Conservation (phyloP, 305 asterid species). For the Coffea humblotiana region DNA sequence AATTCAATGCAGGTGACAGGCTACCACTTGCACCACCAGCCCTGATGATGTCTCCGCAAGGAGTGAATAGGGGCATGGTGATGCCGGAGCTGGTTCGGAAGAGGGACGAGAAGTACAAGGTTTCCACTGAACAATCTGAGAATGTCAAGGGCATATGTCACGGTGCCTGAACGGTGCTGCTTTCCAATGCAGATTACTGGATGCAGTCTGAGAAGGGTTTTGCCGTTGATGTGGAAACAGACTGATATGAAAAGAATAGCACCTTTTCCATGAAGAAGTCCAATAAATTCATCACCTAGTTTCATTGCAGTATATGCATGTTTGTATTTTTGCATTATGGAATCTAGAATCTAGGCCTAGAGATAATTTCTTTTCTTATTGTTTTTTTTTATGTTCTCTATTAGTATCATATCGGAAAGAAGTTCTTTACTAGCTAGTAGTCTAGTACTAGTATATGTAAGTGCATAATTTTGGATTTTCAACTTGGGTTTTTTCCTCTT, state of each 20-base stretch:
- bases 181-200: conserved; percentile 76
- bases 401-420: too few relatives aligned
- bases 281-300: too few relatives aligned
- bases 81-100: conserved; percentile 37
- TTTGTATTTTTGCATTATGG: too few relatives aligned
- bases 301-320: too few relatives aligned
- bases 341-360: too few relatives aligned
- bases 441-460: too few relatives aligned
- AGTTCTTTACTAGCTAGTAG: too few relatives aligned
- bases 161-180: conserved; percentile 56
- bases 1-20: conserved; percentile 46
- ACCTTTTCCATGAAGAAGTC: conserved; percentile 43
- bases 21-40: conserved; percentile 72
- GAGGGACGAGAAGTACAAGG: conserved; percentile 55
- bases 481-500: too few relatives aligned
- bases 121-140: conserved; percentile 47
- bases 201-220: conserved; percentile 71
- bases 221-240: conserved; percentile 38
- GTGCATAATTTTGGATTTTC: too few relatives aligned
- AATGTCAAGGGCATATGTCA: conserved; percentile 39
- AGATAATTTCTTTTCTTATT: too few relatives aligned
- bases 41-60: conserved; percentile 85
- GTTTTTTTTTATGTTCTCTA: too few relatives aligned
- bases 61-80: conserved; percentile 49
- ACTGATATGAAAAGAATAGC: conserved; percentile 49